Percentiles rank a stretch among this genome's conserved stretches.
phyloP scores from a whole-genome alignment of 257 asterid genomes.

The Echium plantagineum region DNA sequence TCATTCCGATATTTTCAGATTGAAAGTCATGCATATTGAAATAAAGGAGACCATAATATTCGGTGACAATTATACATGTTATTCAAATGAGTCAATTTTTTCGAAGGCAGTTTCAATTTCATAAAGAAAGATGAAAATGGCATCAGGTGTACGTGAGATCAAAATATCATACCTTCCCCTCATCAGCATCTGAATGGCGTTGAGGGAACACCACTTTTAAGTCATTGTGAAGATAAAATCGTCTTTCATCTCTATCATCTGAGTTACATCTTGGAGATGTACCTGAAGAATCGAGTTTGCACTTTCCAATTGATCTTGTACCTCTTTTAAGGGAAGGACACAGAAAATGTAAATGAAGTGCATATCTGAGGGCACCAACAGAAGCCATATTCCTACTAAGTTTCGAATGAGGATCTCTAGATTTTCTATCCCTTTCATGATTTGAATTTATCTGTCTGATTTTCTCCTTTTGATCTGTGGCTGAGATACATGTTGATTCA shows the following conservation, averaged over 20 bases:
- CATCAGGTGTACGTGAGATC: background rate
- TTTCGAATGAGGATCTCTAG: slow-evolving; percentile 22
- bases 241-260: slow-evolving; percentile 20
- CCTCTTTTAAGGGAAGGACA: slow-evolving; percentile 34
- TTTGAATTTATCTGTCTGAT: slow-evolving; percentile 14
- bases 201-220: slow-evolving; percentile 69
- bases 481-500: slow-evolving; percentile 15
- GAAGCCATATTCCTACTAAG: slow-evolving; percentile 24
- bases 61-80: background rate
- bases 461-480: slow-evolving; percentile 15
- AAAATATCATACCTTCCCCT: slow-evolving; percentile 49
- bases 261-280: slow-evolving; percentile 10
- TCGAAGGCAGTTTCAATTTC: background rate
- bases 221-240: slow-evolving; percentile 56
- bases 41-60: no score
- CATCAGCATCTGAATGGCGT: slow-evolving; percentile 67
- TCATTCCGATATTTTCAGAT: no score
- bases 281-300: slow-evolving; percentile 18
- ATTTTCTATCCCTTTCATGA: slow-evolving; percentile 20
- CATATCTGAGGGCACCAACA: slow-evolving; percentile 58
- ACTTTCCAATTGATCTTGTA: slow-evolving; percentile 11
- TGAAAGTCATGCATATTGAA: background rate
- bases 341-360: slow-evolving; percentile 59
- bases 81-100: background rate
- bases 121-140: background rate